Percentiles rank a stretch among this genome's conserved stretches.
phyloP scores from a whole-genome alignment of 2,329 filamentous ascomycete genomes.

The Nannizzia gypsea region DNA sequence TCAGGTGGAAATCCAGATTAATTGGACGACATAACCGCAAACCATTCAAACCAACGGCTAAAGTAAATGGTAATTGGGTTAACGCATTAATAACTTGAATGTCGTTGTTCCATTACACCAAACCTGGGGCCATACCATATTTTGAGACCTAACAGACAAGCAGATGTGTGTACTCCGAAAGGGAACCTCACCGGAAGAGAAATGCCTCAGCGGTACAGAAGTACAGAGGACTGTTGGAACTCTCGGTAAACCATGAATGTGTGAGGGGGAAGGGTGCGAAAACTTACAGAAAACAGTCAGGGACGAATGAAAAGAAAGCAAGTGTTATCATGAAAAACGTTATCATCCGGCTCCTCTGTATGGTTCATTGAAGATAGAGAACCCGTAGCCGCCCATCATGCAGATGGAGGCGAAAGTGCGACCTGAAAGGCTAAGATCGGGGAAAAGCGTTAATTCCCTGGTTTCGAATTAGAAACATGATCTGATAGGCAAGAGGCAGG shows the following conservation, averaged over 20 bases:
- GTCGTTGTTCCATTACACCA: not conserved
- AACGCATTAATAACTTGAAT: not conserved
- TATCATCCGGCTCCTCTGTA: not conserved
- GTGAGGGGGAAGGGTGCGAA: not conserved
- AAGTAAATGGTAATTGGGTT: not conserved
- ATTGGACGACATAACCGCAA: not conserved
- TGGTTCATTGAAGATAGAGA: not conserved
- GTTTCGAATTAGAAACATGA: not conserved
- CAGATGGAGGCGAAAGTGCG: not conserved
- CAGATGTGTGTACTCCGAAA: not conserved
- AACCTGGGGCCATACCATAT: not conserved
- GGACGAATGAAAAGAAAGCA: not conserved
- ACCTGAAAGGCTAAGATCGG: not conserved
- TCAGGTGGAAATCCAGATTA: not conserved
- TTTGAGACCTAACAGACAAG: not conserved
- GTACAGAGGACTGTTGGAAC: not conserved
- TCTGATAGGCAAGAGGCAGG: not conserved
- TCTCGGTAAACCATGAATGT: not conserved
- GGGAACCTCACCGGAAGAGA: not conserved
- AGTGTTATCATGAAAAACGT: too few relatives aligned
- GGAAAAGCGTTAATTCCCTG: not conserved
- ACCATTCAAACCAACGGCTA: not conserved
- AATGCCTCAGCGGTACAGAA: too few relatives aligned
- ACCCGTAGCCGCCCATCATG: not conserved
- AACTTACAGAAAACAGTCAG: not conserved